These are phyloP conservation scores for Aquilaria agallochum DNA, from an alignment of 441 rosid genomes.

Conservation along the genomic window DNA sequence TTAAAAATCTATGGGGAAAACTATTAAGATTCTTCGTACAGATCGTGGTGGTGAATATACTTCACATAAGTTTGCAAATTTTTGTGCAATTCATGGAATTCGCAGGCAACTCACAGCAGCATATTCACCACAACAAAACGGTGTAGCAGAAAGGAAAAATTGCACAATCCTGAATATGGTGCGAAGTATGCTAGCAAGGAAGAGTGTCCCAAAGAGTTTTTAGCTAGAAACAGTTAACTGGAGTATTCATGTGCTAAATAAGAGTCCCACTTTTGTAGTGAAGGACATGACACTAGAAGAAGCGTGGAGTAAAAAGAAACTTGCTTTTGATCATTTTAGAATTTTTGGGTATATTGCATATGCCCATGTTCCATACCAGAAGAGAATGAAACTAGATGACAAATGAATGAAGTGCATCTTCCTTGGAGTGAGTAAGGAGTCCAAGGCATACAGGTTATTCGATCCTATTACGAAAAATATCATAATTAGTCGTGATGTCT, in stretches of 20 bases:
- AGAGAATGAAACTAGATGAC: too few relatives aligned
- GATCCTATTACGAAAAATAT: too few relatives aligned
- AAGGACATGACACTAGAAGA: too few relatives aligned
- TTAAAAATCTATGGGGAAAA: background rate
- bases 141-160: constrained; percentile 1
- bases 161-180: background rate
- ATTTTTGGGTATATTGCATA: too few relatives aligned
- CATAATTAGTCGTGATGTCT: too few relatives aligned
- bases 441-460: too few relatives aligned
- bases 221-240: background rate
- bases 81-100: background rate
- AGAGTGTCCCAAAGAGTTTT: background rate
- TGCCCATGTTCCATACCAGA: too few relatives aligned
- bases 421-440: too few relatives aligned
- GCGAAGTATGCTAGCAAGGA: background rate
- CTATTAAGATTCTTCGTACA: background rate
- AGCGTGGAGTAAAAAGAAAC: too few relatives aligned
- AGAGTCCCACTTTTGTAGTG: too few relatives aligned
- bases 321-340: too few relatives aligned
- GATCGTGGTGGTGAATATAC: constrained; percentile 1
- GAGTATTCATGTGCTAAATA: background rate
- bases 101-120: constrained; percentile 5
- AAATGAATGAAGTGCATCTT: too few relatives aligned
- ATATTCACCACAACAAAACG: constrained; percentile 3
- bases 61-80: background rate